Evolutionary conservation across 495 filamentous ascomycete genomes (phyloP), one percentile per base, ranked within the genome.

Genomic region (Aspergillus incahuasiensis): DNA sequence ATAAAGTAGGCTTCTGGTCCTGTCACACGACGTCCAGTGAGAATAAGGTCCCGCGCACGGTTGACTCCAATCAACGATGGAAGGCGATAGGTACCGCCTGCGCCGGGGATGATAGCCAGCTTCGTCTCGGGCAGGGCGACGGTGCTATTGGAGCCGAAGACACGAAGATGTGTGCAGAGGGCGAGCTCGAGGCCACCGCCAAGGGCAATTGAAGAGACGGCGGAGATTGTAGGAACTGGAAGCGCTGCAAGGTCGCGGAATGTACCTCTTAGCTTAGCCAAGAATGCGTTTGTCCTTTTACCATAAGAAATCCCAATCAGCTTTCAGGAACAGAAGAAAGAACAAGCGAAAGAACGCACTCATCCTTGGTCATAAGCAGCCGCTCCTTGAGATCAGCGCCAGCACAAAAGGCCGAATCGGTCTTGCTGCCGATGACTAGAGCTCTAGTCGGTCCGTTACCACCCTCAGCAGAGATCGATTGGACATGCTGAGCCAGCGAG

Each of bases 311-410:
- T n/a, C 11, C 15, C 20, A 40, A n/a, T 50, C 25, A 40, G 48
- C 32, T n/a, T 49, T 49, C 32, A 35, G 2, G 8, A 11, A 3
- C n/a, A 16, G 38, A 2, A 18, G 38, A 18, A n/a, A 18, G 22
- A 41, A 11, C 6, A n/a, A 24, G 32, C 3, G 32, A 46, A 22
- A 46, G 6, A 30, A 63, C 57, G 15, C 38, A 84, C 85, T 96
- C 86, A 50, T 87, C 82, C 51, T 70, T 75, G 3, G 80, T 87
- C 69, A 97, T 90, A 0, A 74, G 78, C 30, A 79, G 80, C 19
- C 92, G 78, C 75, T 97, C 94, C 66, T 96, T 97, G 54, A 98
- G 69, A 61, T 98, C 92, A 1, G 94, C 94, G 28, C 94, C 94
- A 0, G 95, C 91, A 72, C 92, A 97, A 72, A 98, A 98, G 50